These are phyloP conservation scores for Dendryphion nanum DNA, from an alignment of 2,329 filamentous ascomycete genomes.

Conservation along the genomic window DNA sequence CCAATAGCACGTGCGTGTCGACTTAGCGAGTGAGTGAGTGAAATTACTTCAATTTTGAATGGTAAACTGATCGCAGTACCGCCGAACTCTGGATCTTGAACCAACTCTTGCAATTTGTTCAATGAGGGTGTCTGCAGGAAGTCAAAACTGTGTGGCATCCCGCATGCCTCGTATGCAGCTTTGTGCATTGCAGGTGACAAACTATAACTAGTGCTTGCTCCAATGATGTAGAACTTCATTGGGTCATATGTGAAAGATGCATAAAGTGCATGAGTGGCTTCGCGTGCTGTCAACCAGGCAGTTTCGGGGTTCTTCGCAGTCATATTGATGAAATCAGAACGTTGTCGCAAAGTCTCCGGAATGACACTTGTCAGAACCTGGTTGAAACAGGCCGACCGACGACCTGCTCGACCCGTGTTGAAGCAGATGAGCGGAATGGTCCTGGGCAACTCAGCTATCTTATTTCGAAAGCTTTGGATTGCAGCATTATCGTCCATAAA, in stretches of 20 bases:
- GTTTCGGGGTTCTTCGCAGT: slow-evolving; percentile 37
- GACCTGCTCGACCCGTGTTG: slow-evolving; percentile 63
- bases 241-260: slow-evolving; percentile 65
- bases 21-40: slow-evolving; percentile 64
- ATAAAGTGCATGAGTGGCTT: slow-evolving; percentile 65
- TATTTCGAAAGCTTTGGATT: slow-evolving; percentile 55
- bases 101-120: slow-evolving; percentile 61
- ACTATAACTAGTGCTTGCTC: slow-evolving; percentile 70
- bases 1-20: slow-evolving; percentile 73
- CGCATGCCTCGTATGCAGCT: slow-evolving; percentile 63
- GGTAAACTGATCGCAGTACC: slow-evolving; percentile 71
- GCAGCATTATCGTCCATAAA: slow-evolving; percentile 63
- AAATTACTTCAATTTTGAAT: slow-evolving; percentile 71
- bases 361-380: slow-evolving; percentile 62
- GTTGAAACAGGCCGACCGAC: slow-evolving; percentile 67
- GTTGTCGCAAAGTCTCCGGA: slow-evolving; percentile 45
- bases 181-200: slow-evolving; percentile 78
- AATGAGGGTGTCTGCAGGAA: slow-evolving; percentile 63
- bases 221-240: slow-evolving; percentile 72
- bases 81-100: slow-evolving; percentile 66
- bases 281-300: slow-evolving; percentile 57
- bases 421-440: slow-evolving; percentile 60
- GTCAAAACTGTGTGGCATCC: slow-evolving; percentile 67
- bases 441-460: slow-evolving; percentile 45
- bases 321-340: slow-evolving; percentile 36